phyloP scores from a whole-genome alignment of 768 basidiomycete species.

The Hortiboletus campestris region DNA sequence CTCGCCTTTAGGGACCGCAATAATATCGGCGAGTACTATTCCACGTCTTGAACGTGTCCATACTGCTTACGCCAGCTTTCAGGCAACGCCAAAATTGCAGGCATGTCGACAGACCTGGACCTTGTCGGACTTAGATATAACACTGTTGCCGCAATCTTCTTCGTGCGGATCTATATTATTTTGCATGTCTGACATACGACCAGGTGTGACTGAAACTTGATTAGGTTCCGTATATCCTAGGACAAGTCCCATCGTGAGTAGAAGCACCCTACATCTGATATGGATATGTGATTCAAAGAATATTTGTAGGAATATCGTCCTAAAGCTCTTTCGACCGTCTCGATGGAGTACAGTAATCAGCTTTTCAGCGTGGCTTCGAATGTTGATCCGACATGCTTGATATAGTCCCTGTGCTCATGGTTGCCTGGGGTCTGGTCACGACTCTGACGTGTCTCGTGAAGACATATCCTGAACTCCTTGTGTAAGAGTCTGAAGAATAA shows the following conservation, averaged over 20 bases:
- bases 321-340: conserved; percentile 33
- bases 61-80: not conserved
- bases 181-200: not conserved
- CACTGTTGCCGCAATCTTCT: conserved; percentile 37
- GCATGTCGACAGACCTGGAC: conserved; percentile 39
- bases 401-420: conserved; percentile 36
- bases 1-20: conserved; percentile 35
- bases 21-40: conserved; percentile 37
- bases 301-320: conserved; percentile 28
- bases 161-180: conserved; percentile 17
- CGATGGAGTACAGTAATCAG: conserved; percentile 25
- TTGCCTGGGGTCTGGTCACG: conserved; percentile 36
- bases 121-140: conserved; percentile 37
- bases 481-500: conserved; percentile 19
- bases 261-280: not conserved
- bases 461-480: conserved; percentile 23
- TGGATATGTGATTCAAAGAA: not conserved
- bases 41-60: not conserved
- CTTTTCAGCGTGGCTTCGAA: not conserved
- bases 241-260: conserved; percentile 38
- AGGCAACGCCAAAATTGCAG: conserved; percentile 44
- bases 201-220: not conserved
- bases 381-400: conserved; percentile 5
- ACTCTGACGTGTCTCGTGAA: conserved; percentile 36
- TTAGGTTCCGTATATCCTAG: conserved; percentile 35